phyloP scores from a whole-genome alignment of 495 filamentous ascomycete genomes.

The Penicillium longicatenatum region DNA sequence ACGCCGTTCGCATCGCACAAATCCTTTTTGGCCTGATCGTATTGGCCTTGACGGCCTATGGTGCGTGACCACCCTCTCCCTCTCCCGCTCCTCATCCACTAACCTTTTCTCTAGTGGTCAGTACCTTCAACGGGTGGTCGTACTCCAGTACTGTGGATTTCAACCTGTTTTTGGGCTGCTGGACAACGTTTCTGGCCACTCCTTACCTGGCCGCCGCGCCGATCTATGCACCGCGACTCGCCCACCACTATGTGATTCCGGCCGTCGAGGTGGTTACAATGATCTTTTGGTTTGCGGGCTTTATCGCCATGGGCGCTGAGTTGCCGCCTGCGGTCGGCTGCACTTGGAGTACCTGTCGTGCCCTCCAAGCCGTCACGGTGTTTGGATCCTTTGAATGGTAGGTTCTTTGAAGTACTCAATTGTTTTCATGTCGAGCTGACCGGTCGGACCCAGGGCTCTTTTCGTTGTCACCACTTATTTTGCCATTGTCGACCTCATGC shows the following conservation, averaged over 20 bases:
- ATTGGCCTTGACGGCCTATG: conserved; percentile 70
- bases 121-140: conserved; percentile 31
- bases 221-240: conserved; percentile 54
- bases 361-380: conserved; percentile 52
- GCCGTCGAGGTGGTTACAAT: conserved; percentile 71
- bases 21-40: conserved; percentile 68
- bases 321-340: conserved; percentile 52
- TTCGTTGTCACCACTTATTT: conserved; percentile 49
- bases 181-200: conserved; percentile 66
- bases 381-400: conserved; percentile 63
- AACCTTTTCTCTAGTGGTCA: conserved; percentile 29
- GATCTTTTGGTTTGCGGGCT: conserved; percentile 87
- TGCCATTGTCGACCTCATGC: conserved; percentile 22
- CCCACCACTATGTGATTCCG: conserved; percentile 63
- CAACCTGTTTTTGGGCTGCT: conserved; percentile 72
- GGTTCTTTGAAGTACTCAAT: no score
- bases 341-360: conserved; percentile 46
- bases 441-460: conserved; percentile 41
- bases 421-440: neutral
- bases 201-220: conserved; percentile 67
- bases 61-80: conserved; percentile 43
- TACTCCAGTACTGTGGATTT: conserved; percentile 57
- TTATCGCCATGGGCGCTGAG: conserved; percentile 69
- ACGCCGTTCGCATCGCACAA: conserved; percentile 65
- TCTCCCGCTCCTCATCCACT: neutral